Evolutionary conservation across 345 rosid genomes (phyloP), one percentile per base, ranked within the genome.

Genomic region (Pistacia atlantica): DNA sequence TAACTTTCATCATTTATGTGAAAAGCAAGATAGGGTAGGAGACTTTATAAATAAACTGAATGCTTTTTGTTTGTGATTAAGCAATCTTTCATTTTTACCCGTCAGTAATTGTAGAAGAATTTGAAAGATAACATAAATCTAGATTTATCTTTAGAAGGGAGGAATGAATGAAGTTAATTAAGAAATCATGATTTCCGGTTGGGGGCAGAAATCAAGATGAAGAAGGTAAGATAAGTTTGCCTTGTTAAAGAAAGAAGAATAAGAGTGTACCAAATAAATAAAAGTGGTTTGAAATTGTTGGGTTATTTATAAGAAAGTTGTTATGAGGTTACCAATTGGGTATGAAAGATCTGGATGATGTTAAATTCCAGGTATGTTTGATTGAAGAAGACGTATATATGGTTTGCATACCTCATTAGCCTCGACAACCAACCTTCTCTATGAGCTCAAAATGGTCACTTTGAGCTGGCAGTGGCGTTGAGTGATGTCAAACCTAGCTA

Each of bases 381-480:
- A 8, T 13, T 31, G 51, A 63, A 31, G 22, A 55, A n/a, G 78
- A 66, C 58, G 1, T 22, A n/a, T n/a, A 63, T 57, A 16, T 54
- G 31, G 16, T 20, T 18, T 17, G 51, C 37, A 45, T 65, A 14
- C 78, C 73, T 28, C 33, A 25, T 75, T 25, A 68, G 79, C 52
- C 65, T 68, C 54, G 67, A 76, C 79, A 67, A 42, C 74, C 17
- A 46, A 59, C 28, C 14, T 58, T 68, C n/a, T 60, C 20, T n/a
- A 57, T 25, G 46, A 42, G 9, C 46, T 42, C 16, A n/a, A 74
- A 46, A 51, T 73, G 49, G 20, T 69, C 48, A 59, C 37, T 65
- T 6, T 10, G 25, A n/a, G 28, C 59, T 59, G 67, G 33, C 58
- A n/a, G n/a, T n/a, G n/a, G n/a, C 25, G 25, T 25, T 25, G 25